Percentiles rank a stretch among this genome's conserved stretches.
Evolutionary conservation across 164 flowering plant species (phyloP).

Genomic region (Sextonia rubra): DNA sequence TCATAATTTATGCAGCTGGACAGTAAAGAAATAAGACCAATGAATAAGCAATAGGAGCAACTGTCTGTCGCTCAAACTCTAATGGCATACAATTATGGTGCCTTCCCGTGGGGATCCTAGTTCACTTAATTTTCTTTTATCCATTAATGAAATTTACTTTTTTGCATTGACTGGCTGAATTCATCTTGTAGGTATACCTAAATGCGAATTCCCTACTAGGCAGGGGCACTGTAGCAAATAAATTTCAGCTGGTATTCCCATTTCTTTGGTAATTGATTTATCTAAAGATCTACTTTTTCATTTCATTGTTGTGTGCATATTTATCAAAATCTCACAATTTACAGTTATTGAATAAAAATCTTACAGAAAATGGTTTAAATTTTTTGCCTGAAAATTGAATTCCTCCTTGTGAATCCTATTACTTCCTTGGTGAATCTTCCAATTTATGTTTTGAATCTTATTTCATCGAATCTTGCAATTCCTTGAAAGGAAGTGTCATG

Average conservation of each 20-base stretch:
- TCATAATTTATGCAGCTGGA: too few species aligned
- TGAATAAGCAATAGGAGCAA: too few species aligned
- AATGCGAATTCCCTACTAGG: constrained; percentile 25
- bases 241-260: constrained; percentile 64
- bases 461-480: too few species aligned
- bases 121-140: not conserved
- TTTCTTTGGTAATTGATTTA: constrained; percentile 40
- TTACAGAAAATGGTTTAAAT: not conserved
- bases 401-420: too few species aligned
- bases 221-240: constrained; percentile 18
- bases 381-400: too few species aligned
- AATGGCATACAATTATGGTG: too few species aligned
- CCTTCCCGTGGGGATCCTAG: too few species aligned
- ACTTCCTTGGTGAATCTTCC: too few species aligned
- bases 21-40: too few species aligned
- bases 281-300: not conserved
- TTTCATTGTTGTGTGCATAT: not conserved
- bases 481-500: too few species aligned
- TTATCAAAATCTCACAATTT: not conserved
- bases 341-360: not conserved
- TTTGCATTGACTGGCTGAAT: not conserved
- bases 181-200: constrained; percentile 42
- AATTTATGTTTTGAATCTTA: too few species aligned
- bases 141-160: not conserved
- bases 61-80: too few species aligned